Evolutionary conservation across 805 yeast genomes (phyloP), one percentile per base, ranked within the genome.

Genomic region (Yarrowia phangngaensis): DNA sequence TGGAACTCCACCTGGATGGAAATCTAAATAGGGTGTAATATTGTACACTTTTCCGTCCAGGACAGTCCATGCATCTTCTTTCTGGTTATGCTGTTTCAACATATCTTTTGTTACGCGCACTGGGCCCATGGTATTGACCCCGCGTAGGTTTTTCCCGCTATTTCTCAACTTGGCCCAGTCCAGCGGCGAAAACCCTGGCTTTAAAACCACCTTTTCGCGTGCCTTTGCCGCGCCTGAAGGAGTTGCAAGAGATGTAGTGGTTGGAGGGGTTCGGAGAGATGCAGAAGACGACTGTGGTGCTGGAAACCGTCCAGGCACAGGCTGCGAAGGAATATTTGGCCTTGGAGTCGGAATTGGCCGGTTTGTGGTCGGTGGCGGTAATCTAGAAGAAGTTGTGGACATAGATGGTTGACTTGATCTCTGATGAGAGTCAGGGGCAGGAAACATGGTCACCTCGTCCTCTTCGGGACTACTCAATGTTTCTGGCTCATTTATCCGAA

Each of bases 1-100:
- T 6, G 76, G 78, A 4, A 71, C 79, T 2, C 98, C 98, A 26
- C 98, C 98, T 0, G 98, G 98, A 57, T 90, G 98, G 63, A 80
- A 92, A 49, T 76, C 70, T 26, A 92, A 60, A 63, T 92, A 90
- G 9, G 83, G 79, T 0, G 96, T 80, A n/a, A 90, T 70, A 59
- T 89, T 86, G 68, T 84, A 90, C 2, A 90, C 95, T 58, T 78
- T 82, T 4, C 88, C 85, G 33, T 77, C 78, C 6, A 90, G 72
- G 24, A 78, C 78, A 3, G 92, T 82, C 97, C 97, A 90, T 52
- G 84, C 84, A 60, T 92, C 95, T 0, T 74, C 74, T n/a, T 52
- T 54, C 0, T 71, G 62, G 14, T 68, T 71, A 63, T 90, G 97
- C 40, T 64, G 68, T 32, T 67, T 65, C 49, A 89, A 67, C 56